A percentile compares a stretch with the other conserved stretches of the same genome.
phyloP scores from a whole-genome alignment of 345 rosid species.

The Lepidium sativum region DNA sequence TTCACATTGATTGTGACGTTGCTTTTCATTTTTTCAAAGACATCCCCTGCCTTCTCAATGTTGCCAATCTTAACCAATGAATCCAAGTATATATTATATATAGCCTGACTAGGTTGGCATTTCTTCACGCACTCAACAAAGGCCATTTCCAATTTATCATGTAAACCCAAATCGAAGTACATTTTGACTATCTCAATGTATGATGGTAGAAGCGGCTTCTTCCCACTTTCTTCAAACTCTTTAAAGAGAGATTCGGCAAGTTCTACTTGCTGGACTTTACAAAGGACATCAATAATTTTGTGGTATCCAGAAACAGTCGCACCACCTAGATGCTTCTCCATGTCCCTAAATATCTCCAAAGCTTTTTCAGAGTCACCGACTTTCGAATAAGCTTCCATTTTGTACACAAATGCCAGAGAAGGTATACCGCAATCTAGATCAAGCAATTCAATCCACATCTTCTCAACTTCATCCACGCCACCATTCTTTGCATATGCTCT shows the following conservation, averaged over 20 bases:
- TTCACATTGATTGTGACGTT: conserved; percentile 44
- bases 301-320: conserved; percentile 59
- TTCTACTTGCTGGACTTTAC: conserved; percentile 45
- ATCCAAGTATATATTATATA: conserved; percentile 60
- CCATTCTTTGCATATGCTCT: conserved; percentile 72
- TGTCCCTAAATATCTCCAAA: conserved; percentile 51
- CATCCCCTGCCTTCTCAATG: conserved; percentile 52
- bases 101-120: conserved; percentile 49
- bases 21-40: conserved; percentile 46
- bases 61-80: conserved; percentile 52
- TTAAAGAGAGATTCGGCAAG: conserved; percentile 52
- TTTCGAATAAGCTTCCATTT: conserved; percentile 69
- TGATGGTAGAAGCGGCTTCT: conserved; percentile 62
- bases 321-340: conserved; percentile 50
- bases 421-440: conserved; percentile 33
- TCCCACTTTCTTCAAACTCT: conserved; percentile 52
- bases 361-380: conserved; percentile 42
- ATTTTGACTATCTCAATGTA: conserved; percentile 43
- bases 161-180: conserved; percentile 49
- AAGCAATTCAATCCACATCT: conserved; percentile 51
- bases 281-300: conserved; percentile 57
- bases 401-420: conserved; percentile 65
- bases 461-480: conserved; percentile 56
- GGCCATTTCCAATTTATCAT: conserved; percentile 43
- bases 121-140: conserved; percentile 55